These are phyloP conservation scores for Luffa aegyptiaca DNA, from an alignment of 306 rosid species.

Conservation along the genomic window DNA sequence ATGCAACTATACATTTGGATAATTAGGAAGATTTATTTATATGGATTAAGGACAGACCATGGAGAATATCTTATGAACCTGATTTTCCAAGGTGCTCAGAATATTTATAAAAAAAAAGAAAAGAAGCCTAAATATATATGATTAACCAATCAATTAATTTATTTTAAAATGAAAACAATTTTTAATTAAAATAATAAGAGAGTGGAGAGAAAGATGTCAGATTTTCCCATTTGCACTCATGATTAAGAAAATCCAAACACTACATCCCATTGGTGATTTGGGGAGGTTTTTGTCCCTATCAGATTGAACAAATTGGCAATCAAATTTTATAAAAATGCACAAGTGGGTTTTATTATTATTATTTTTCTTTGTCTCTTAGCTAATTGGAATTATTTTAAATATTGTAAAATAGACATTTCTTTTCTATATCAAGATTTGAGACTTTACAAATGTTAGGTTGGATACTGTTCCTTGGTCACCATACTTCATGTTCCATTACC, in stretches of 20 bases:
- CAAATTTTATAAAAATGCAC: background rate
- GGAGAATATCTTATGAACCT: background rate
- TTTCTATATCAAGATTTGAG: background rate
- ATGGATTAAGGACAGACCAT: background rate
- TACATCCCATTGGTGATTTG: conserved; percentile 7
- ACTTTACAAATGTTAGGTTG: background rate
- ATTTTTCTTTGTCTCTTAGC: background rate
- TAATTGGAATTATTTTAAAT: background rate
- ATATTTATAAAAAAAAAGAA: background rate
- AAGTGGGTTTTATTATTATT: conserved; percentile 2
- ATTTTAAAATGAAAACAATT: background rate
- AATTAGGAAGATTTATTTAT: background rate
- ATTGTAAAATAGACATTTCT: background rate
- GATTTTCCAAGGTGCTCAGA: background rate
- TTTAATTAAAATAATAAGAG: background rate
- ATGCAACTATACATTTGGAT: background rate
- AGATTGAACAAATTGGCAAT: background rate
- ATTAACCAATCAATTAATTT: background rate
- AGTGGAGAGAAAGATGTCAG: background rate
- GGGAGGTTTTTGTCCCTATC: background rate
- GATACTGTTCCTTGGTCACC: conserved; percentile 8
- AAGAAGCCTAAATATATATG: background rate
- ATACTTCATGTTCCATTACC: background rate
- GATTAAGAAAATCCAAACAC: conserved; percentile 8
- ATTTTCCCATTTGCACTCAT: background rate